Percentiles rank a stretch among this genome's conserved stretches.
These are phyloP conservation scores for Eucalyptus cloeziana DNA, from an alignment of 345 rosid genomes.

Conservation along the genomic window DNA sequence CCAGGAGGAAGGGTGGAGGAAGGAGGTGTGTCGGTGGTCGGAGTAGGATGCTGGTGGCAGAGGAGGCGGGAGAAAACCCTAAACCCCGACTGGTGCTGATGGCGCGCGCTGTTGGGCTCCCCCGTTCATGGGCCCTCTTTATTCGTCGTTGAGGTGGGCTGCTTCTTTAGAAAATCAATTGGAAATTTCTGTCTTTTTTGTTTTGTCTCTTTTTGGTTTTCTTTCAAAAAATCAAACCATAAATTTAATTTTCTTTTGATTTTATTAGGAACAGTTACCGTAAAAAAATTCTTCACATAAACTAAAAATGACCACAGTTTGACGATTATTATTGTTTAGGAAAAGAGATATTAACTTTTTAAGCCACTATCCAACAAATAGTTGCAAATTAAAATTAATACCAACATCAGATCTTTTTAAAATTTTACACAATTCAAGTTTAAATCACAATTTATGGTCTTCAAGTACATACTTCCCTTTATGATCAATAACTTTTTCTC, in stretches of 20 bases:
- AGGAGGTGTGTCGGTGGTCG: background rate
- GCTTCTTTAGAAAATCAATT: background rate
- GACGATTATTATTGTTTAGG: rapidly evolving
- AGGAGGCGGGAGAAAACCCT: background rate
- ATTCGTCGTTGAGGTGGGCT: background rate
- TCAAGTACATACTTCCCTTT: no score
- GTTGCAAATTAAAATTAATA: background rate
- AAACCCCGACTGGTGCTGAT: background rate
- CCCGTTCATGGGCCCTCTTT: background rate
- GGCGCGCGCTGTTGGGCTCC: background rate
- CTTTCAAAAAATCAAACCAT: background rate
- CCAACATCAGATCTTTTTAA: background rate
- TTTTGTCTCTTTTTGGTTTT: background rate
- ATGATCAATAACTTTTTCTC: background rate
- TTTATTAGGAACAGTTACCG: background rate
- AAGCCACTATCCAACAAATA: rapidly evolving
- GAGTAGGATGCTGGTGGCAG: background rate
- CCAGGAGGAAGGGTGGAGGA: background rate
- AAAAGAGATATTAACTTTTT: background rate
- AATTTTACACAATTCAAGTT: background rate
- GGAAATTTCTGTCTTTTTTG: background rate
- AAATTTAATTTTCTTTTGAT: background rate
- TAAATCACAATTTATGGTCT: background rate
- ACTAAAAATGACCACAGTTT: background rate
- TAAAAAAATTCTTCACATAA: background rate